phyloP scores from a whole-genome alignment of 73 alveolate species.

The Diophrys appendiculata region DNA sequence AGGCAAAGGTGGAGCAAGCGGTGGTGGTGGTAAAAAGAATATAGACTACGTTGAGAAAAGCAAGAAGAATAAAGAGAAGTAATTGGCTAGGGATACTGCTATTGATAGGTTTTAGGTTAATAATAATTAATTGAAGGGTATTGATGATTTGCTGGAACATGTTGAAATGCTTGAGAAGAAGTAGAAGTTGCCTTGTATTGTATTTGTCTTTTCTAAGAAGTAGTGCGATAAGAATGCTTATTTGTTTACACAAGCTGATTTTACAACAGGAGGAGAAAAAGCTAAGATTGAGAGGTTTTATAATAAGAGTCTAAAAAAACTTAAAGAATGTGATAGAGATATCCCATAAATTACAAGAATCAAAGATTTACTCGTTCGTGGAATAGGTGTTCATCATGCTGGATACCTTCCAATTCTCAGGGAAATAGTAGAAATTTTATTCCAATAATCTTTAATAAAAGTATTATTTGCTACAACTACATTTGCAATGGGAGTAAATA shows the following conservation, averaged over 20 bases:
- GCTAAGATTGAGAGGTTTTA: conserved; percentile 72
- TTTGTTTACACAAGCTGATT: conserved; percentile 49
- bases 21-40: conserved; percentile 49
- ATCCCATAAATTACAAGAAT: conserved; percentile 83
- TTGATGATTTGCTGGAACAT: conserved; percentile 54
- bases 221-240: conserved; percentile 81
- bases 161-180: conserved; percentile 66
- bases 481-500: conserved; percentile 99
- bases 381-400: conserved; percentile 97
- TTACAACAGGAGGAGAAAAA: conserved; percentile 57
- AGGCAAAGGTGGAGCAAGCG: conserved; percentile 31
- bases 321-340: conserved; percentile 74
- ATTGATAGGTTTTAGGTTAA: background rate
- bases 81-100: conserved; percentile 39
- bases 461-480: conserved; percentile 98
- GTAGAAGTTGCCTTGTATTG: conserved; percentile 92
- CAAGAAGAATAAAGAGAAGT: conserved; percentile 24
- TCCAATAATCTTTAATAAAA: conserved; percentile 89
- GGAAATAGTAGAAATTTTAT: conserved; percentile 96
- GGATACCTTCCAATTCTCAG: conserved; percentile 94
- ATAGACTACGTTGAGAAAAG: conserved; percentile 11
- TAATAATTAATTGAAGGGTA: background rate
- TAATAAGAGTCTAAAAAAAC: conserved; percentile 67
- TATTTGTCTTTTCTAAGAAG: conserved; percentile 90
- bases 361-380: conserved; percentile 75